These are phyloP conservation scores for Eucalyptus pauciflora DNA, from an alignment of 345 rosid species.

Conservation along the genomic window DNA sequence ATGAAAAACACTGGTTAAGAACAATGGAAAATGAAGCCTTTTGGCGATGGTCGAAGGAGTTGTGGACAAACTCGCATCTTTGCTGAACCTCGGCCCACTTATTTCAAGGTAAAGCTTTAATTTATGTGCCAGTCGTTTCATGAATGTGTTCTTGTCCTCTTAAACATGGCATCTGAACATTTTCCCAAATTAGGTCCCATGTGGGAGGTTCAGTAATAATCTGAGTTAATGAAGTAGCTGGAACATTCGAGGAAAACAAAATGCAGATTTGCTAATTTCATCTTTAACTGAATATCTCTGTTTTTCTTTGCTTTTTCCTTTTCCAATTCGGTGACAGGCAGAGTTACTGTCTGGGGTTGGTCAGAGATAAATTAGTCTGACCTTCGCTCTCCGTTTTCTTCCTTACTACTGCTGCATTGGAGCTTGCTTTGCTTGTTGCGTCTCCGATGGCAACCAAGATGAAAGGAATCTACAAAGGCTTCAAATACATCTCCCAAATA, in stretches of 20 bases:
- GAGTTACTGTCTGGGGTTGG: background rate
- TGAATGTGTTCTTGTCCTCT: background rate
- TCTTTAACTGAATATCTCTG: background rate
- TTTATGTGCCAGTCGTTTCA: background rate
- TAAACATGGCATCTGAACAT: background rate
- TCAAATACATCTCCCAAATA: constrained; percentile 78
- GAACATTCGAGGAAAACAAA: background rate
- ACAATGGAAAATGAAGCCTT: background rate
- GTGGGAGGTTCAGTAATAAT: background rate
- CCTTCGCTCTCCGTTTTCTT: background rate
- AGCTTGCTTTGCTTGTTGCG: background rate
- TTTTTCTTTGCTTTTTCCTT: background rate
- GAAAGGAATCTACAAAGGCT: constrained; percentile 79
- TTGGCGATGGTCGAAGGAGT: background rate
- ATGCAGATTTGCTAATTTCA: background rate
- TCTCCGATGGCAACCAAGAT: constrained; percentile 60
- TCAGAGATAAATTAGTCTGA: background rate
- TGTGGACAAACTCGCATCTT: background rate
- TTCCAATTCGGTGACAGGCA: background rate
- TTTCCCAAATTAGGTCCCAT: background rate
- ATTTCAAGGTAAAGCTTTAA: background rate
- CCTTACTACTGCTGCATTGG: background rate
- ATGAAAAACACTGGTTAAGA: background rate
- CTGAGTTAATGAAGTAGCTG: background rate
- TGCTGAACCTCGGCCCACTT: background rate